These are phyloP conservation scores for Azolla pinnata DNA, from an alignment of 75 land plant genomes.

Conservation along the genomic window DNA sequence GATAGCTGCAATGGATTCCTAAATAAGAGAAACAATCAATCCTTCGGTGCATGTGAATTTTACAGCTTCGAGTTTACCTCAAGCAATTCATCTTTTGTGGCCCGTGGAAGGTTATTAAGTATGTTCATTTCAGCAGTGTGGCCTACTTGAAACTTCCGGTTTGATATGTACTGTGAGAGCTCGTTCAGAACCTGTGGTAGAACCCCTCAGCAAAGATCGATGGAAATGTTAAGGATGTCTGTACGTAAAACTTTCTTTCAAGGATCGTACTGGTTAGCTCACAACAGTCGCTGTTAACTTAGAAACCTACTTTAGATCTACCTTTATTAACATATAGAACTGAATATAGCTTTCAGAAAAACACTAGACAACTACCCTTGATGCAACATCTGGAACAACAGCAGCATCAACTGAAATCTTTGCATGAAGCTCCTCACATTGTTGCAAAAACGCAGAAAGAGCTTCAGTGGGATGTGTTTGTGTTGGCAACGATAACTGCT, in stretches of 20 bases:
- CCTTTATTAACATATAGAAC: background rate
- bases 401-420: conserved; percentile 40
- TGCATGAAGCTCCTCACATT: conserved; percentile 29
- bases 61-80: conserved; percentile 27
- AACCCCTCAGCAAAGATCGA: background rate
- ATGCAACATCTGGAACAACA: conserved; percentile 57
- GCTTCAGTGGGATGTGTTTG: conserved; percentile 32
- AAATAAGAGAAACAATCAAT: no score
- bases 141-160: conserved; percentile 51
- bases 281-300: no score
- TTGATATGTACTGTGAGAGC: conserved; percentile 57
- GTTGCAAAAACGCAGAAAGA: conserved; percentile 37
- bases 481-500: conserved; percentile 10
- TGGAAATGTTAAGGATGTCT: background rate
- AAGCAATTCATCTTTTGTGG: conserved; percentile 55
- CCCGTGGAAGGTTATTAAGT: conserved; percentile 53
- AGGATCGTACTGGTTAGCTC: no score
- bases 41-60: background rate
- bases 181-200: conserved; percentile 46
- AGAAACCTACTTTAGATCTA: no score
- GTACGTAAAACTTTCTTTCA: no score
- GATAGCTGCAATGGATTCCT: no score
- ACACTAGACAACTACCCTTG: conserved; percentile 33
- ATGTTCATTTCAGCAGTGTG: conserved; percentile 58
- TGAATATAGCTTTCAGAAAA: no score